Evolutionary conservation across 176 grass and related monocot genomes (phyloP).

Genomic region (Eremochloa ophiuroides): DNA sequence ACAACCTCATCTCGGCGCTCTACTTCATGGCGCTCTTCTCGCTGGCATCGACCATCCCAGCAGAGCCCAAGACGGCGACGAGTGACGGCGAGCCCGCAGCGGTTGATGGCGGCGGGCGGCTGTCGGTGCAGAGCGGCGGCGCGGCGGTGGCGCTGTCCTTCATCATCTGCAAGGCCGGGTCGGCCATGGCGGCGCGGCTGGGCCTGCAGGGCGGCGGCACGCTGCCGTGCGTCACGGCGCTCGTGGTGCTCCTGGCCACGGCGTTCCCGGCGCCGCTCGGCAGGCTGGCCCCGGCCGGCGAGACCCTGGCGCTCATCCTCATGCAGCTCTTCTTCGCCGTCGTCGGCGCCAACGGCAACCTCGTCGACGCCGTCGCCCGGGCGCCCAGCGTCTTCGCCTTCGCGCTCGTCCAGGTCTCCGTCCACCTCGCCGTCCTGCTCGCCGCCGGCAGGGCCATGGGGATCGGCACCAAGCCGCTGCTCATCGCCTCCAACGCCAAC

Average conservation of each 20-base stretch:
- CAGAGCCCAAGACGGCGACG: slow-evolving; percentile 38
- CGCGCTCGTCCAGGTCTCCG: slow-evolving; percentile 58
- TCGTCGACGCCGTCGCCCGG: slow-evolving; percentile 70
- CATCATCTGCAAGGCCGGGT: slow-evolving; percentile 71
- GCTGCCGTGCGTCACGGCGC: slow-evolving; percentile 65
- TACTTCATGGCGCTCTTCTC: slow-evolving; percentile 84
- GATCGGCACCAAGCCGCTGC: slow-evolving; percentile 54
- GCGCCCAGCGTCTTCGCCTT: slow-evolving; percentile 70
- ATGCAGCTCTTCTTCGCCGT: slow-evolving; percentile 95
- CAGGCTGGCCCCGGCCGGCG: slow-evolving; percentile 54
- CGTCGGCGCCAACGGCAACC: slow-evolving; percentile 79
- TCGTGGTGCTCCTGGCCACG: slow-evolving; percentile 70
- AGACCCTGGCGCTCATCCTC: slow-evolving; percentile 80
- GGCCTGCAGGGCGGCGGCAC: slow-evolving; percentile 59
- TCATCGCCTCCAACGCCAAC: slow-evolving; percentile 84
- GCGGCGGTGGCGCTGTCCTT: slow-evolving; percentile 66
- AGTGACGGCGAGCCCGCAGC: not conserved
- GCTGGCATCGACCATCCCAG: slow-evolving; percentile 66
- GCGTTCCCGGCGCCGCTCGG: slow-evolving; percentile 57
- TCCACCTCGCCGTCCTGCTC: slow-evolving; percentile 73
- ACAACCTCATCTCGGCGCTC: slow-evolving; percentile 82
- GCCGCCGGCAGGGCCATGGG: slow-evolving; percentile 37
- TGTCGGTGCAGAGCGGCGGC: slow-evolving; percentile 57
- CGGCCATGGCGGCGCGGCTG: slow-evolving; percentile 36
- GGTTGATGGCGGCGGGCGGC: not conserved